Percentiles rank a stretch among this genome's conserved stretches.
phyloP scores from a whole-genome alignment of 1,139 yeast genomes.

The Kodamaea sp. region DNA sequence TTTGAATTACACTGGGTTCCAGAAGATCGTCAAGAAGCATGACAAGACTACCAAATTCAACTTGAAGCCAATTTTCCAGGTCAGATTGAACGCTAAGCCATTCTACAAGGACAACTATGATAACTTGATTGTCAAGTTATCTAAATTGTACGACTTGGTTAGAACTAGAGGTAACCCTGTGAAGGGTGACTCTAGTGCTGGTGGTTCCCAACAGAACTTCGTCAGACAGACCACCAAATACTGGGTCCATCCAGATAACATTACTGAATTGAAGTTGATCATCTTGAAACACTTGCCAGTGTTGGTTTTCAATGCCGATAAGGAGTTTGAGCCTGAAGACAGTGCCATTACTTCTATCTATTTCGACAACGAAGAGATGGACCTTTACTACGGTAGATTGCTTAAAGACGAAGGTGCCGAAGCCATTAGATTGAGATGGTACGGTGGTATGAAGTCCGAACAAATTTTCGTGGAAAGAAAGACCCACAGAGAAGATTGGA shows the following conservation, averaged over 20 bases:
- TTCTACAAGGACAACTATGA: constrained; percentile 95
- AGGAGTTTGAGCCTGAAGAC: constrained; percentile 93
- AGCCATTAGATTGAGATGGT: constrained; percentile 97
- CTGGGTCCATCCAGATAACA: constrained; percentile 99
- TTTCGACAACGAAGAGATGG: constrained; percentile 86
- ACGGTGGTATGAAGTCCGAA: constrained; percentile 94
- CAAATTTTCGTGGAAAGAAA: constrained; percentile 94
- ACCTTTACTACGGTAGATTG: constrained; percentile 89
- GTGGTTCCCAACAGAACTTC: constrained; percentile 96
- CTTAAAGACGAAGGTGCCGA: constrained; percentile 98
- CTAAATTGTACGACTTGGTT: constrained; percentile 86
- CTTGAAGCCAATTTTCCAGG: constrained; percentile 89
- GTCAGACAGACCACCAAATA: constrained; percentile 97
- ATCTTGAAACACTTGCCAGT: constrained; percentile 95
- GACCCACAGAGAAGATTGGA: constrained; percentile 99
- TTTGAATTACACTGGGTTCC: constrained; percentile 93
- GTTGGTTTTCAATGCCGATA: constrained; percentile 90
- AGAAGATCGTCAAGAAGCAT: constrained; percentile 92
- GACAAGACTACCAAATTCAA: constrained; percentile 86
- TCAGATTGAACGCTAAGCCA: constrained; percentile 87
- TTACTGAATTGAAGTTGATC: constrained; percentile 92
- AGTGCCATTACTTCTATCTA: constrained; percentile 95
- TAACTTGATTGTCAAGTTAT: constrained; percentile 79
- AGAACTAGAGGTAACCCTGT: constrained; percentile 96
- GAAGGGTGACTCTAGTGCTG: constrained; percentile 92